Evolutionary conservation across 257 asterid species (phyloP), one percentile per base, ranked within the genome.

Genomic region (Avicennia marina): DNA sequence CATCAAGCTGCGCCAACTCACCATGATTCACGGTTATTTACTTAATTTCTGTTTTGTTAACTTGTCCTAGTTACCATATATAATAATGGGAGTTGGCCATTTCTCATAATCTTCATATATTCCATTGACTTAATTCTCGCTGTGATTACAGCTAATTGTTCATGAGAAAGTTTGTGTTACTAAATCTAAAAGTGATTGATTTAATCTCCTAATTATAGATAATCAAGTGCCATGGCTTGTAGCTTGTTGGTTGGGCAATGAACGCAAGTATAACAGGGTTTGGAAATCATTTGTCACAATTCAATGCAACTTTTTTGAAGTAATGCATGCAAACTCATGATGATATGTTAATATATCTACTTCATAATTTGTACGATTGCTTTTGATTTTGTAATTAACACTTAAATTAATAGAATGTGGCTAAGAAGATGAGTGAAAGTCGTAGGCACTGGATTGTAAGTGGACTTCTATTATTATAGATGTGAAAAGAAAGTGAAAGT

Each of bases 131-230:
- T 53, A 36, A 56, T 56, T 2, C 6, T 24, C 9, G 38, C n/a
- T 22, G 10, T 40, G 39, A 39, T 56, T 11, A 12, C 19, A 34
- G 16, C 27, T 4, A 33, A 25, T 34, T 36, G n/a, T 40, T n/a
- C n/a, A n/a, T n/a, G n/a, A 4, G 18, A 18, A 7, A 20, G 22
- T 16, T 3, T 46, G 12, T n/a, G 36, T 22, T 9, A 1, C 15
- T 46, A 40, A 57, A 32, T 41, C 15, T 26, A 7, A 11, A 38
- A 24, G 24, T 4, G 50, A 25, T 56, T 25, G 53, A 26, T 47
- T 31, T 36, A 48, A 39, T 41, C 50, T 56, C 64, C 56, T 65
- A 13, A 18, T 55, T 42, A 8, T 18, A 38, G 31, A 54, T 64
- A 18, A 56, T 56, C 17, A 13, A 47, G 53, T 32, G 58, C 34